These are phyloP conservation scores for Neodidymelliopsis sp. DNA, from an alignment of 2,329 filamentous ascomycete species.

Conservation along the genomic window DNA sequence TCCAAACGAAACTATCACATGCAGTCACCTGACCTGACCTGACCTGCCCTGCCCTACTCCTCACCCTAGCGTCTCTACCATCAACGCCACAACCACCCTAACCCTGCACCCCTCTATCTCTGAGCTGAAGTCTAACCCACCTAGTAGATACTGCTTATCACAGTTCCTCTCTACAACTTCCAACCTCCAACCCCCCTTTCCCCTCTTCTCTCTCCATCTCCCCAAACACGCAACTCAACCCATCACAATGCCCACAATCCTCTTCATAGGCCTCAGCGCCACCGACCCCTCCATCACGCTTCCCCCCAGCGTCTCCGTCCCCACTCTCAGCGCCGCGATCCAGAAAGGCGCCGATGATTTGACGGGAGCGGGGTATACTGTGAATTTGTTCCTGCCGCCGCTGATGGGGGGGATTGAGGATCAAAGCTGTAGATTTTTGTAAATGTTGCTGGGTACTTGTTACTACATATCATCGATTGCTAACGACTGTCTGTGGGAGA, in stretches of 20 bases:
- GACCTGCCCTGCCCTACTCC: too few species aligned
- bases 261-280: background rate
- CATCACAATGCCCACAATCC: background rate
- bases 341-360: background rate
- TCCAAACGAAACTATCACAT: too few species aligned
- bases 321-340: background rate
- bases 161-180: too few species aligned
- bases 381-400: background rate
- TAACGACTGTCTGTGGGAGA: background rate
- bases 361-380: constrained; percentile 3
- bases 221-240: background rate
- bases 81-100: too few species aligned
- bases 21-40: too few species aligned
- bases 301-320: background rate
- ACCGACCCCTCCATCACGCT: background rate
- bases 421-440: background rate
- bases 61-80: too few species aligned
- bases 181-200: too few species aligned
- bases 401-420: constrained; percentile 4
- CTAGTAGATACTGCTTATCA: too few species aligned
- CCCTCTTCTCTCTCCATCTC: too few species aligned
- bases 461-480: background rate
- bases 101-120: too few species aligned
- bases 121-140: too few species aligned
- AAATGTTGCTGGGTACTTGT: constrained; percentile 6